These are phyloP conservation scores for Oidiodendron maius DNA, from an alignment of 495 filamentous ascomycete genomes.

Conservation along the genomic window DNA sequence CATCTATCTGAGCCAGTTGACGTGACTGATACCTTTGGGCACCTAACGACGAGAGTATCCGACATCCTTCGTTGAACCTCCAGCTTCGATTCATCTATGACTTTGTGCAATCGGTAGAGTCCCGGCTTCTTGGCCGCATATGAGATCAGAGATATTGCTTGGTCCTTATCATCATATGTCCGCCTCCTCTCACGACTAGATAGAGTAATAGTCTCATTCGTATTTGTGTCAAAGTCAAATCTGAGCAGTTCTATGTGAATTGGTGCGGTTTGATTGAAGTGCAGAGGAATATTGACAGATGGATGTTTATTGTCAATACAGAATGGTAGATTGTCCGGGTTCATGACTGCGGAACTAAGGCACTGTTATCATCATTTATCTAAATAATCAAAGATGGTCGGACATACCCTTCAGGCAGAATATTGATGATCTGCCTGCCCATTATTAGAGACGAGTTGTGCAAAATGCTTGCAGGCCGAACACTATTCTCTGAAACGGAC, in stretches of 20 bases:
- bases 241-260: constrained; percentile 79
- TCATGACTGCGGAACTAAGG: constrained; percentile 72
- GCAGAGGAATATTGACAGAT: constrained; percentile 68
- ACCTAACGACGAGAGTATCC: constrained; percentile 74
- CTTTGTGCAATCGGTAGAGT: constrained; percentile 74
- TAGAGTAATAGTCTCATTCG: constrained; percentile 73
- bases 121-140: constrained; percentile 74
- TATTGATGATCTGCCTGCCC: constrained; percentile 93
- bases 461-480: constrained; percentile 78
- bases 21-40: constrained; percentile 70
- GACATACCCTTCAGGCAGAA: constrained; percentile 85
- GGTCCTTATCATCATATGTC: background rate
- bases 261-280: constrained; percentile 86
- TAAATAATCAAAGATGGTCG: background rate
- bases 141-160: constrained; percentile 27
- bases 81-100: constrained; percentile 87
- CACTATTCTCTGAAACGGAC: constrained; percentile 80
- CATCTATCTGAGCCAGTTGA: constrained; percentile 59
- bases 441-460: constrained; percentile 89
- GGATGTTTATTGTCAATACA: constrained; percentile 64
- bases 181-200: constrained; percentile 48
- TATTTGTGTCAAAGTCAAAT: constrained; percentile 72
- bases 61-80: constrained; percentile 74
- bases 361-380: constrained; percentile 10
- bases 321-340: constrained; percentile 68